These are phyloP conservation scores for Apocynum venetum DNA, from an alignment of 257 asterid genomes.

Conservation along the genomic window DNA sequence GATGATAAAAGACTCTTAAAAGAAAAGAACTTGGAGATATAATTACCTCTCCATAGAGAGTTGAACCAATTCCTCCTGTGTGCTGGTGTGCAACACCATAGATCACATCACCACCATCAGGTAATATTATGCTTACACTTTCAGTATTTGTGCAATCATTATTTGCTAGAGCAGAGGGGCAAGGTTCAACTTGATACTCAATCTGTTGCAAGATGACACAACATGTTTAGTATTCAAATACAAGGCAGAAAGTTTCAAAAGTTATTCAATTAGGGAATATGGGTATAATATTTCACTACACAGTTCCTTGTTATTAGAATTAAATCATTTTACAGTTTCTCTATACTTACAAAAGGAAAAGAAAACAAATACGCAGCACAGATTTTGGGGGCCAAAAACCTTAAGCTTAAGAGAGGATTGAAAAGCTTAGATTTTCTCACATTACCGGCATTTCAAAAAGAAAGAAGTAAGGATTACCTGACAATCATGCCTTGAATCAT, in stretches of 20 bases:
- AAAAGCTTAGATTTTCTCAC: not conserved
- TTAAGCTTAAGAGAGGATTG: not conserved
- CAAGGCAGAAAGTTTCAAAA: not conserved
- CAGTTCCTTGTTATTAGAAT: no score
- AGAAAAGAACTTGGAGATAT: not conserved
- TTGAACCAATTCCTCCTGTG: constrained; percentile 48
- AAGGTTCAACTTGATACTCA: constrained; percentile 51
- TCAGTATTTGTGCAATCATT: constrained; percentile 36
- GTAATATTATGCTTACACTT: constrained; percentile 31
- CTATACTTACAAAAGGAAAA: not conserved
- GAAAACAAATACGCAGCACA: no score
- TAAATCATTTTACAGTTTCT: not conserved
- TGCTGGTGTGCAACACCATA: constrained; percentile 81
- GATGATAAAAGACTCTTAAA: not conserved
- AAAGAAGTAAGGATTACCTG: constrained; percentile 23
- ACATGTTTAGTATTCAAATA: not conserved
- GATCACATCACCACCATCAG: constrained; percentile 57
- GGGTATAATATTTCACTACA: no score
- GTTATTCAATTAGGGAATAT: no score
- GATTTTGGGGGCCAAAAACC: not conserved
- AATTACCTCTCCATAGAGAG: constrained; percentile 67
- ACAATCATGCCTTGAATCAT: constrained; percentile 27
- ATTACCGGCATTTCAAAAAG: not conserved
- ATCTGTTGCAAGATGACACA: constrained; percentile 38
- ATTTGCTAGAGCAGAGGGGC: constrained; percentile 31